Base-by-base conservation (phyloP, 2,329 filamentous ascomycete genomes). In the Clonostachys sp. region DNA sequence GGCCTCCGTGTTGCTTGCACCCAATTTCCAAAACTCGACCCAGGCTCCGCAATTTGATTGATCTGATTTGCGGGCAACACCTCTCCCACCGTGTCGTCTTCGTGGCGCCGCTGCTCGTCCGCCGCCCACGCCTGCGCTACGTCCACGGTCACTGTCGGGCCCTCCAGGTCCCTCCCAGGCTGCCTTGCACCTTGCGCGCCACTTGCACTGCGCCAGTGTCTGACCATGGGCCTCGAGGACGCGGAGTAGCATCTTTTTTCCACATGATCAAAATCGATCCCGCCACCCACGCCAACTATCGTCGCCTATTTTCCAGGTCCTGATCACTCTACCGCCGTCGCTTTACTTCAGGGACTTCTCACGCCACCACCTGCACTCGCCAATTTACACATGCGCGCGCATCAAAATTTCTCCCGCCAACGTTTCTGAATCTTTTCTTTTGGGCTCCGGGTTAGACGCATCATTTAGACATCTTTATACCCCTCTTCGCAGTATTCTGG, bases 381-480 rank as follows among this genome's bases (percentile, higher is more conserved):
- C 33, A 45, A 9, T n/a, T 16, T 18, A 33, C 13, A 35, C 34
- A 35, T 45, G 30, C 43, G 43, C 38, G 34, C 34, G 18, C 35
- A 18, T 24, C 33, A 18, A 18, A 20, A 12, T 18, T 45, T 45
- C 14, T 36, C n/a, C n/a, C 20, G 20, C 34, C 10, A n/a, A 18
- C 44, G n/a, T 40, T 9, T 16, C 34, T 16, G 44, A 45, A 17
- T 45, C 33, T 38, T 45, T 17, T 45, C 24, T 36, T 24, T 45
- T 38, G 17, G 42, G 30, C 30, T 45, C 44, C 41, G 18, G 44
- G 44, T 45, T 45, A 45, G 44, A 45, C 44, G 34, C 44, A 20
- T 38, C 39, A 33, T 14, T 44, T 45, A 45, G 44, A 45, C 44
- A 39, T 45, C 44, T 20, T 45, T 45, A 45, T 45, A 45, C 34